These are phyloP conservation scores for Claviceps arundinis DNA, from an alignment of 2,329 filamentous ascomycete species.

Conservation along the genomic window DNA sequence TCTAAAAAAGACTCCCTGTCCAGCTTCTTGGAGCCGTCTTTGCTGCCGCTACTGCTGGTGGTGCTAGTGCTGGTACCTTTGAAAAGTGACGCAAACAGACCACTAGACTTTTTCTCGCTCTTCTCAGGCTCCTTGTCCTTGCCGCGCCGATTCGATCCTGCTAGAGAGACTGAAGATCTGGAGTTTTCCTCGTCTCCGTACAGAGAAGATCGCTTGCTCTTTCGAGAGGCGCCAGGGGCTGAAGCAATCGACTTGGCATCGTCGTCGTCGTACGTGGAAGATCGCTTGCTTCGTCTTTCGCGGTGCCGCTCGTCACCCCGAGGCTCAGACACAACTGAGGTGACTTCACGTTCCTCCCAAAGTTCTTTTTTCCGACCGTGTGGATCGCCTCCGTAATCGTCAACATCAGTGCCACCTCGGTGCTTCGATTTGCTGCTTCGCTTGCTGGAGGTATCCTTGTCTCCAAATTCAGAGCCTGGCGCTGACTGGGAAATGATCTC, in stretches of 20 bases:
- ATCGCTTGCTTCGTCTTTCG: constrained; percentile 18
- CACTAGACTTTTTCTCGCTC: constrained; percentile 23
- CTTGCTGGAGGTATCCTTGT: constrained; percentile 20
- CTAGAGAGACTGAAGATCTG: constrained; percentile 18
- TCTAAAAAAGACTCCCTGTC: constrained; percentile 52
- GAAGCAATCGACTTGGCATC: constrained; percentile 30
- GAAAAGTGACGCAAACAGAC: constrained; percentile 37
- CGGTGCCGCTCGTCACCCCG: constrained; percentile 18
- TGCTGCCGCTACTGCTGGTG: constrained; percentile 23
- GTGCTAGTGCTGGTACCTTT: constrained; percentile 25
- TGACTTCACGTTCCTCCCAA: constrained; percentile 33
- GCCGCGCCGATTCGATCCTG: constrained; percentile 20
- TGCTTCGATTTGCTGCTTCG: constrained; percentile 28
- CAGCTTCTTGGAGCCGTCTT: constrained; percentile 9
- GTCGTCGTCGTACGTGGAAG: constrained; percentile 24
- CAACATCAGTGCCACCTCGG: constrained; percentile 21
- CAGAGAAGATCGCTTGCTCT: constrained; percentile 16
- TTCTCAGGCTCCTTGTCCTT: constrained; percentile 24
- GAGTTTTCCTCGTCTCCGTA: constrained; percentile 34
- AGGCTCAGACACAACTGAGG: constrained; percentile 35
- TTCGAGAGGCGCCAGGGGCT: constrained; percentile 6
- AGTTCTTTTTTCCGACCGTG: constrained; percentile 25
- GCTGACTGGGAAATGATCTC: constrained; percentile 21
- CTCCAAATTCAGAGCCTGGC: constrained; percentile 24
- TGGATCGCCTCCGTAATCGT: constrained; percentile 21